phyloP scores from a whole-genome alignment of 2,329 filamentous ascomycete species.

The Aureobasidium sp. region DNA sequence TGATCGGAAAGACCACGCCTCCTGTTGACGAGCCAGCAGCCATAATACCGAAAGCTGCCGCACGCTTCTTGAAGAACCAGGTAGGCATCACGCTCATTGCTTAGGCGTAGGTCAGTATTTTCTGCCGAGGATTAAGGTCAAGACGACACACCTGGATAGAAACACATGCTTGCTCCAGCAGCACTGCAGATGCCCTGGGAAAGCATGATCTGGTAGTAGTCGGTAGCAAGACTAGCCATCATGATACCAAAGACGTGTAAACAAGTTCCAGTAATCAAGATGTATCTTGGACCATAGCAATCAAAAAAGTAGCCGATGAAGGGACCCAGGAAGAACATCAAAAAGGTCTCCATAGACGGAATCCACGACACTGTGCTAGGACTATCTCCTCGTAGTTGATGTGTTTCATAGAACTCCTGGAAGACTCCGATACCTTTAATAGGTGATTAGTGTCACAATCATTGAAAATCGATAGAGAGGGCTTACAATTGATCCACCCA shows the following conservation, averaged over 20 bases:
- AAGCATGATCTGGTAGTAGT: constrained; percentile 51
- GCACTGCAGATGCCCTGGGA: constrained; percentile 49
- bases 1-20: constrained; percentile 56
- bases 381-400: constrained; percentile 35
- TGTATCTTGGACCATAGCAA: constrained; percentile 51
- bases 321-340: constrained; percentile 51
- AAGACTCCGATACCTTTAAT: constrained; percentile 35
- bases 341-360: constrained; percentile 37
- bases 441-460: background rate
- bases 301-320: constrained; percentile 60
- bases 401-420: constrained; percentile 40
- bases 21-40: constrained; percentile 45
- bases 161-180: constrained; percentile 45
- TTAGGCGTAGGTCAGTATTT: background rate
- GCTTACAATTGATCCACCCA: constrained; percentile 36
- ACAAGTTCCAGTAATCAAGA: constrained; percentile 48
- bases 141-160: constrained; percentile 33
- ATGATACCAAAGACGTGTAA: constrained; percentile 56
- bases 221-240: constrained; percentile 52
- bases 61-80: constrained; percentile 45
- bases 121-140: background rate
- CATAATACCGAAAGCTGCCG: constrained; percentile 44
- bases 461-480: too few species aligned
- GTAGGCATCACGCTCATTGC: constrained; percentile 38
- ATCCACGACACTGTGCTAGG: constrained; percentile 42